Evolutionary conservation across 83 land plant species (phyloP).

Genomic region (Picea engelmannii): DNA sequence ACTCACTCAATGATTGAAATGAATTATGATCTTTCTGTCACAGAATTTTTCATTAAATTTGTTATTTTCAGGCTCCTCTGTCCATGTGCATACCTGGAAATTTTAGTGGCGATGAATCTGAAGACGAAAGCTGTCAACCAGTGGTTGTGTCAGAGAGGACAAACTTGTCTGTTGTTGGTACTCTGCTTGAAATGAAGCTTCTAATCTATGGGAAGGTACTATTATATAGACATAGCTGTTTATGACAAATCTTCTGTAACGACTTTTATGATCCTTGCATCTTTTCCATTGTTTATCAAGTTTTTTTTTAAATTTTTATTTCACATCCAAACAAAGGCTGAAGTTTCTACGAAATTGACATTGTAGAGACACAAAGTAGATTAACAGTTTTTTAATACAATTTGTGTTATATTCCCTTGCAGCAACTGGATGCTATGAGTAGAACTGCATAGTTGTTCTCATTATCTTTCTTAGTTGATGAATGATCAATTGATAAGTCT

Average conservation of each 20-base stretch:
- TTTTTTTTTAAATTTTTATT: neutral
- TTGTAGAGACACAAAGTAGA: neutral
- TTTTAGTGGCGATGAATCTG: conserved; percentile 23
- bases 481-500: neutral
- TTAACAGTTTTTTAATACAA: neutral
- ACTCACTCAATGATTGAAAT: neutral
- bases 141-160: conserved; percentile 44
- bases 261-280: neutral
- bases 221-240: conserved; percentile 1
- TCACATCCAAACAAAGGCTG: neutral
- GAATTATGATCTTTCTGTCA: conserved; percentile 8
- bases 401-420: neutral
- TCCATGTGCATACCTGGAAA: conserved; percentile 52
- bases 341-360: neutral
- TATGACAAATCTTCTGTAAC: neutral
- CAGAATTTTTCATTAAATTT: conserved; percentile 4
- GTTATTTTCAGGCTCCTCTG: conserved; percentile 59
- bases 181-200: conserved; percentile 58
- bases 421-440: neutral
- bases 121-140: conserved; percentile 26
- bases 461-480: neutral
- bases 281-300: neutral
- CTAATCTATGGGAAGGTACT: conserved; percentile 74
- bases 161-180: conserved; percentile 67
- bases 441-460: neutral